Conservation (phyloP, 176 grass and related monocot genomes). For the Oryza nivara region DNA sequence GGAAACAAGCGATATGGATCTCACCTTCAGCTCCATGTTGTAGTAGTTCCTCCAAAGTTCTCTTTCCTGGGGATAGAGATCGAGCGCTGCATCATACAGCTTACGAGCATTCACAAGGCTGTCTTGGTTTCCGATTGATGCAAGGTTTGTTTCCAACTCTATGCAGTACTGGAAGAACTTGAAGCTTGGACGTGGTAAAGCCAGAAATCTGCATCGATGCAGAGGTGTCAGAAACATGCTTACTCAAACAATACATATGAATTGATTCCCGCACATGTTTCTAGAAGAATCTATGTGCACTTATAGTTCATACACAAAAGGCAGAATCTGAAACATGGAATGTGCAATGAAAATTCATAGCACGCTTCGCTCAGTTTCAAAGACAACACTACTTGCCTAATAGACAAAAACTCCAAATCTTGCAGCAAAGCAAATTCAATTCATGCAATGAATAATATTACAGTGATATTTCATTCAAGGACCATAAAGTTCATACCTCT, state of each 20-base stretch:
- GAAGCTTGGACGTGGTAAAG: slow-evolving; percentile 64
- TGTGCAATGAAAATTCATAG: neutral
- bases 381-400: neutral
- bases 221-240: slow-evolving; percentile 17
- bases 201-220: slow-evolving; percentile 50
- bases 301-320: neutral
- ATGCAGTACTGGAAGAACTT: slow-evolving; percentile 69
- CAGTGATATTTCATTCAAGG: neutral
- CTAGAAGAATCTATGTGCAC: neutral
- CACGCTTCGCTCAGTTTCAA: neutral
- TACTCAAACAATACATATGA: neutral
- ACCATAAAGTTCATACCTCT: slow-evolving; percentile 50
- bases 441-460: slow-evolving; percentile 14
- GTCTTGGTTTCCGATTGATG: slow-evolving; percentile 36
- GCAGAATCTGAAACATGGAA: neutral
- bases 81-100: slow-evolving; percentile 59
- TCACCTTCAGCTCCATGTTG: slow-evolving; percentile 64
- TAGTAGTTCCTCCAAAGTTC: slow-evolving; percentile 72
- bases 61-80: slow-evolving; percentile 53
- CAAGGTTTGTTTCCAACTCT: slow-evolving; percentile 63
- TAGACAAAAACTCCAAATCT: neutral
- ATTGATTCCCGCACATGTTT: neutral
- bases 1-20: neutral
- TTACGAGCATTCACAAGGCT: slow-evolving; percentile 42
- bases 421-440: neutral